These are phyloP conservation scores for Cucurbita ficifolia DNA, from an alignment of 306 rosid genomes.

Conservation along the genomic window DNA sequence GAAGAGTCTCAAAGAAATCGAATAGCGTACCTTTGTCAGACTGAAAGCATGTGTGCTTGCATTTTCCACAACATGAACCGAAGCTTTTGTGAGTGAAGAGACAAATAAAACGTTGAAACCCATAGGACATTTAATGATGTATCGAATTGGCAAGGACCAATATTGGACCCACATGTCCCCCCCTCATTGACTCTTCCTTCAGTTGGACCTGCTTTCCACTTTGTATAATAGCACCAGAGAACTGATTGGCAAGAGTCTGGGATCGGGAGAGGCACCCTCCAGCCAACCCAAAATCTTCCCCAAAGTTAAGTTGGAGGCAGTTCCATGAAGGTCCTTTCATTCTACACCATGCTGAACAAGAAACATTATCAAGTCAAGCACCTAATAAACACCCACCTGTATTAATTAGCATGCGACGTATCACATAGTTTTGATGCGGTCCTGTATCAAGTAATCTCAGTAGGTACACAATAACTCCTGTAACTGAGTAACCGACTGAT, in stretches of 20 bases:
- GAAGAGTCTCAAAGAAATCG: constrained; percentile 1
- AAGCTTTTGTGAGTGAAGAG: not conserved
- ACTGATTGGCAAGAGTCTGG: not conserved
- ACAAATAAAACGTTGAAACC: not conserved
- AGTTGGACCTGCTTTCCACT: not conserved
- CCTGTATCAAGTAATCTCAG: not conserved
- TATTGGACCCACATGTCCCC: constrained; percentile 3
- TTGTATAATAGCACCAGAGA: not conserved
- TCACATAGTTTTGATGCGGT: not conserved
- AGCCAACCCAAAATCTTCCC: not conserved
- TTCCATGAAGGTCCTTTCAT: not conserved
- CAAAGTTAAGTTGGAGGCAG: not conserved
- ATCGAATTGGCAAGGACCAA: not conserved
- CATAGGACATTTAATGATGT: not conserved
- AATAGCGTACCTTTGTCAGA: constrained; percentile 1
- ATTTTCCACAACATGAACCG: constrained; percentile 4
- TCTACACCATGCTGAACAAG: not conserved
- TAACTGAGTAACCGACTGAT: not conserved
- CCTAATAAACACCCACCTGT: not conserved
- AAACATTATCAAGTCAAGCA: not conserved
- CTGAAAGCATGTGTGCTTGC: constrained; percentile 5
- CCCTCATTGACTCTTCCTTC: not conserved
- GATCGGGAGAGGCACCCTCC: not conserved
- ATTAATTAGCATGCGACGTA: not conserved
- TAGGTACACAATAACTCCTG: not conserved